Percentiles rank a stretch among this genome's conserved stretches.
Conservation (phyloP, 2,329 filamentous ascomycete genomes). For the Fusarium sp. region DNA sequence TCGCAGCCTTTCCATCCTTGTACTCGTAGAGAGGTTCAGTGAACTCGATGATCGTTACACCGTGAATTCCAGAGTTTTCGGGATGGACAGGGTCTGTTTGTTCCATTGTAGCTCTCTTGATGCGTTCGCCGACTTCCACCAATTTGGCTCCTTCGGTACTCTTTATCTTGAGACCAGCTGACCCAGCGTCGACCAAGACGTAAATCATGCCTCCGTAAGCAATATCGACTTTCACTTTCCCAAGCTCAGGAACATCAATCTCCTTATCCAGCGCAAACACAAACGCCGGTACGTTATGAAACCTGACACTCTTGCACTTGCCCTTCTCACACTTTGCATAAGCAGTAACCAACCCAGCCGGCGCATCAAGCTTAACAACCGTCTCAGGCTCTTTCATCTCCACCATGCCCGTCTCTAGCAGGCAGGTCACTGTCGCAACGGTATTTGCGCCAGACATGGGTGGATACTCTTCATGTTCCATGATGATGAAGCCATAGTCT, state of each 20-base stretch:
- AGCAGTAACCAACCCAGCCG: conserved; percentile 30
- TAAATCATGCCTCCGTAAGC: conserved; percentile 39
- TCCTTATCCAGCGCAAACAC: conserved; percentile 29
- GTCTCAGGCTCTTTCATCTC: conserved; percentile 35
- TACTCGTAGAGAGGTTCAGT: conserved; percentile 12
- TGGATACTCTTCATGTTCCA: conserved; percentile 37
- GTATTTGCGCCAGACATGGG: conserved; percentile 39
- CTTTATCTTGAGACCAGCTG: conserved; percentile 25
- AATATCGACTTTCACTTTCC: conserved; percentile 23
- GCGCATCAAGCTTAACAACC: conserved; percentile 28
- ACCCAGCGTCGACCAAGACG: conserved; percentile 27
- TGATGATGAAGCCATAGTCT: conserved; percentile 39
- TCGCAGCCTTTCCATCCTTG: neutral
- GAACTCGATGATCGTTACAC: conserved; percentile 32
- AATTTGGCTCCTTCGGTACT: neutral
- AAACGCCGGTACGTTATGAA: conserved; percentile 37
- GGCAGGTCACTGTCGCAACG: conserved; percentile 17
- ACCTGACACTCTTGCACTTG: conserved; percentile 33
- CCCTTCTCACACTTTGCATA: conserved; percentile 28
- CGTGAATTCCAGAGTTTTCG: conserved; percentile 22
- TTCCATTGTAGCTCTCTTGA: conserved; percentile 26
- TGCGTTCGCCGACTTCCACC: conserved; percentile 30
- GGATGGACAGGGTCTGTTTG: conserved; percentile 25
- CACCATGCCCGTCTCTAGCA: conserved; percentile 34
- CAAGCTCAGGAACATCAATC: conserved; percentile 18